Evolutionary conservation across 2,329 filamentous ascomycete genomes (phyloP).

Genomic region (Diaporthe vaccinii): DNA sequence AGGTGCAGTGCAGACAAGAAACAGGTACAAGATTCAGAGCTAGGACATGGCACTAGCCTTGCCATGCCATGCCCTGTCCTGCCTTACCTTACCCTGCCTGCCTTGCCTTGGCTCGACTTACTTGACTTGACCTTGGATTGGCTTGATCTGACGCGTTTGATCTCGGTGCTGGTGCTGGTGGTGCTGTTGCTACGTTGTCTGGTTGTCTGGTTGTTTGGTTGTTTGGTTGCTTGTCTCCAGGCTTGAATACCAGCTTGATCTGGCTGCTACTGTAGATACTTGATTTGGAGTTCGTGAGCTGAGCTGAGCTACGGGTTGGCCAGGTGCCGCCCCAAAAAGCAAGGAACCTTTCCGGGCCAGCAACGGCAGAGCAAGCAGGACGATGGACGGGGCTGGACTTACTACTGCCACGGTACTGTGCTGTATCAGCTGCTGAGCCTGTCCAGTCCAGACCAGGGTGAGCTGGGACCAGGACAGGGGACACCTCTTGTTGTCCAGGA

Average conservation of each 20-base stretch:
- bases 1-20: not conserved
- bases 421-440: constrained; percentile 12
- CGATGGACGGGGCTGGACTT: constrained; percentile 6
- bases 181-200: not conserved
- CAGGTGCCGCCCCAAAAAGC: constrained; percentile 15
- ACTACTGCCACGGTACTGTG: not conserved
- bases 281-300: not conserved
- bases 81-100: not conserved
- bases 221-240: not conserved
- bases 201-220: not conserved
- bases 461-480: constrained; percentile 10
- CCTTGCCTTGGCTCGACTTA: constrained; percentile 1
- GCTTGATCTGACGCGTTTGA: not conserved
- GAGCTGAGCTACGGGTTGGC: constrained; percentile 1
- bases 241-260: not conserved
- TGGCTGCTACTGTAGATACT: constrained; percentile 5
- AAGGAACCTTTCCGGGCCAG: constrained; percentile 17
- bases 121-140: not conserved
- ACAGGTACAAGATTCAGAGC: constrained; percentile 22
- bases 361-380: not conserved
- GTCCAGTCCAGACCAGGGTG: constrained; percentile 15
- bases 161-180: not conserved
- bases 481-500: constrained; percentile 22
- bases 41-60: not conserved
- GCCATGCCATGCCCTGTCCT: constrained; percentile 1